Evolutionary conservation across 2,329 filamentous ascomycete species (phyloP).

Genomic region (Blumeriella jaapii): DNA sequence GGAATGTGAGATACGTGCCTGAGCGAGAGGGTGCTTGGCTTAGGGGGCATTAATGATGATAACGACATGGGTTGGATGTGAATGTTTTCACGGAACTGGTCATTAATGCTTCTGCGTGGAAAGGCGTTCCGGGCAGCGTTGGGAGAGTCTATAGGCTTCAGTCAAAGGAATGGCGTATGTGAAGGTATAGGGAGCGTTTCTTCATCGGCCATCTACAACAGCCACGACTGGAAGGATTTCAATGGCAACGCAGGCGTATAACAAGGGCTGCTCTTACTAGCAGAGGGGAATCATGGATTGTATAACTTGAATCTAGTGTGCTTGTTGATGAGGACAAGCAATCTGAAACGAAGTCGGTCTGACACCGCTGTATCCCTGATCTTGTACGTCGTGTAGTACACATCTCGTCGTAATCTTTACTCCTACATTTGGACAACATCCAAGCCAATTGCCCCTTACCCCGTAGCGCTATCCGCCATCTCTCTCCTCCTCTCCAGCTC

Average conservation of each 20-base stretch:
- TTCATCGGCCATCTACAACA: too few relatives aligned
- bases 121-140: background rate
- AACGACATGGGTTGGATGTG: background rate
- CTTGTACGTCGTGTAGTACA: background rate
- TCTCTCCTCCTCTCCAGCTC: slow-evolving; percentile 18
- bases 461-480: slow-evolving; percentile 7
- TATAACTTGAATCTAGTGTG: too few relatives aligned
- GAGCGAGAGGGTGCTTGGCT: too few relatives aligned
- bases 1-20: slow-evolving; percentile 17
- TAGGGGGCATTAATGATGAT: background rate
- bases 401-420: background rate
- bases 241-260: too few relatives aligned
- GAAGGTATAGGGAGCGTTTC: too few relatives aligned
- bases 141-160: background rate
- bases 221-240: too few relatives aligned
- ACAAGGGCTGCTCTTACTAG: too few relatives aligned
- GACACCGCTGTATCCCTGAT: too few relatives aligned
- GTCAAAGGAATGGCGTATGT: too few relatives aligned
- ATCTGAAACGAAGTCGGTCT: too few relatives aligned
- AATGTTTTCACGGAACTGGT: background rate
- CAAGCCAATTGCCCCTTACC: slow-evolving; percentile 3
- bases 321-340: too few relatives aligned
- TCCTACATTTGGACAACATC: slow-evolving; percentile 1
- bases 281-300: too few relatives aligned
- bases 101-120: slow-evolving; percentile 1